Evolutionary conservation across 257 asterid species (phyloP).

Genomic region (Solanum boliviense): DNA sequence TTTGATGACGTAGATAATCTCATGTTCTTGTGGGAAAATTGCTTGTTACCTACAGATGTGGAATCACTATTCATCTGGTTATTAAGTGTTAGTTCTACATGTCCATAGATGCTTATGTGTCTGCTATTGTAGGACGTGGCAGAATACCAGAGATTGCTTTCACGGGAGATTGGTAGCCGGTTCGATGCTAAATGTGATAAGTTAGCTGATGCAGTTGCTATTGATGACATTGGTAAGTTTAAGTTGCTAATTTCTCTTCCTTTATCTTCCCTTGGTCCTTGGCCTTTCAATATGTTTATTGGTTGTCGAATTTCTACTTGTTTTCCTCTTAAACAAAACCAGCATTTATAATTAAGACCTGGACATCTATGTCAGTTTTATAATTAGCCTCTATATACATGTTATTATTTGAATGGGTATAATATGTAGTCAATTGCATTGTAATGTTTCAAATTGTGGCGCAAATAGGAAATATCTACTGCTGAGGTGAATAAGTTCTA

Average conservation of each 20-base stretch:
- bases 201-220: conserved; percentile 57
- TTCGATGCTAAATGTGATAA: conserved; percentile 79
- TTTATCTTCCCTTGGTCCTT: neutral
- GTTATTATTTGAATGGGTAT: neutral
- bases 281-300: neutral
- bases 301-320: neutral
- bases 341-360: neutral
- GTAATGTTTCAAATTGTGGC: neutral
- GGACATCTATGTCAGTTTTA: neutral
- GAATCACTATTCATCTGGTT: neutral
- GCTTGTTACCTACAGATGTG: neutral
- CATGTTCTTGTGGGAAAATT: neutral
- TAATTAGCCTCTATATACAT: neutral
- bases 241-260: conserved; percentile 7
- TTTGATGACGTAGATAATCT: neutral
- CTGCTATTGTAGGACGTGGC: conserved; percentile 50
- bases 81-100: neutral
- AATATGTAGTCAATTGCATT: neutral
- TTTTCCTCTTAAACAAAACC: neutral
- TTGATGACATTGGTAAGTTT: conserved; percentile 72
- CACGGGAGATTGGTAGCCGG: conserved; percentile 77
- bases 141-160: conserved; percentile 75
- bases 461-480: neutral
- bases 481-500: neutral
- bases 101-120: neutral